These are phyloP conservation scores for Yamadazyma spencermartinsiae DNA, from an alignment of 1,139 yeast species.

Conservation along the genomic window DNA sequence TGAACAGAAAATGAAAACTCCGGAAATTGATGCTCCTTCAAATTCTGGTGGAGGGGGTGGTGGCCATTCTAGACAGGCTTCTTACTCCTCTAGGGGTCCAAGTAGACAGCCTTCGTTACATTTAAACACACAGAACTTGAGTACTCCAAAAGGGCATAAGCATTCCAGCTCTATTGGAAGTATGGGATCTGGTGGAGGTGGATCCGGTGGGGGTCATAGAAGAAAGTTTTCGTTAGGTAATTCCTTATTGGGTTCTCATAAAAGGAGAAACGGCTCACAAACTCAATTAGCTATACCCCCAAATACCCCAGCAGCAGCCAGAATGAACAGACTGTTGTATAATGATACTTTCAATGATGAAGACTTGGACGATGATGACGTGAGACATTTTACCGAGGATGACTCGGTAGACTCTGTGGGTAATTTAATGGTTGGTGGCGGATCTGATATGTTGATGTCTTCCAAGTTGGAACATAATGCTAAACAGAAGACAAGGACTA, in stretches of 20 bases:
- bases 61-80: slow-evolving; percentile 2
- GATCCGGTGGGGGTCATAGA: slow-evolving; percentile 42
- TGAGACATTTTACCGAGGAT: slow-evolving; percentile 33
- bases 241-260: slow-evolving; percentile 43
- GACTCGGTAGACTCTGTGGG: slow-evolving; percentile 68
- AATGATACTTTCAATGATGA: slow-evolving; percentile 40
- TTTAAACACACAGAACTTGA: slow-evolving; percentile 26
- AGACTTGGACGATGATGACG: slow-evolving; percentile 26
- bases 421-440: slow-evolving; percentile 50
- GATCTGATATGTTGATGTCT: slow-evolving; percentile 67
- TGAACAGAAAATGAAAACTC: slow-evolving; percentile 26
- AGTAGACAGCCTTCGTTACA: slow-evolving; percentile 44
- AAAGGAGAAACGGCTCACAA: slow-evolving; percentile 50
- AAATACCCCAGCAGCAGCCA: slow-evolving; percentile 53
- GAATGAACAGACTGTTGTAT: slow-evolving; percentile 36
- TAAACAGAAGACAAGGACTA: slow-evolving; percentile 18
- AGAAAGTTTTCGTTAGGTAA: slow-evolving; percentile 67
- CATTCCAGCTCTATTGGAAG: slow-evolving; percentile 23
- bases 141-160: slow-evolving; percentile 20
- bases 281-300: slow-evolving; percentile 46
- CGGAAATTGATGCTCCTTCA: slow-evolving; percentile 22
- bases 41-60: slow-evolving; percentile 6
- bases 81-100: slow-evolving; percentile 21
- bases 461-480: slow-evolving; percentile 52
- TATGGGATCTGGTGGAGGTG: slow-evolving; percentile 19